Percentiles rank a stretch among this genome's conserved stretches.
Conservation (phyloP, 2,329 filamentous ascomycete genomes). For the Amphichorda felina region DNA sequence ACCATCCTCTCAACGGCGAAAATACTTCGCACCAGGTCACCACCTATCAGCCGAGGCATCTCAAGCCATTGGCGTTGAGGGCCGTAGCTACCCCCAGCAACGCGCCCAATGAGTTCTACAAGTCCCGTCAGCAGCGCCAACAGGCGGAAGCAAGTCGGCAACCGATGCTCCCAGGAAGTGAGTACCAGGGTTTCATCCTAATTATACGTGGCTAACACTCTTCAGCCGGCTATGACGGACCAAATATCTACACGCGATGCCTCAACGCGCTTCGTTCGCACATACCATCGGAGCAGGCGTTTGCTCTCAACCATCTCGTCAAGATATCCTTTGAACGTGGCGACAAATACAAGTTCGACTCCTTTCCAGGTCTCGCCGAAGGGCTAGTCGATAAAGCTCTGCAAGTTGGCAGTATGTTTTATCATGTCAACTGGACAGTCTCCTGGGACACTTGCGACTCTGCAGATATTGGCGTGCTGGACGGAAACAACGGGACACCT, state of each 20-base stretch:
- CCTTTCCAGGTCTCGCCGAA: constrained; percentile 80
- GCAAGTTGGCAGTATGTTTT: constrained; percentile 67
- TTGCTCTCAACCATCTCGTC: constrained; percentile 83
- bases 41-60: constrained; percentile 56
- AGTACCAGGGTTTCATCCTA: constrained; percentile 15
- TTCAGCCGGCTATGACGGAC: constrained; percentile 54
- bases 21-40: constrained; percentile 49
- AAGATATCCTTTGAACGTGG: constrained; percentile 92
- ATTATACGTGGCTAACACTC: constrained; percentile 4
- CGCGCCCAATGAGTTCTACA: constrained; percentile 52
- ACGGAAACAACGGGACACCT: constrained; percentile 36
- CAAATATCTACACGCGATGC: constrained; percentile 85
- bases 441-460: constrained; percentile 52
- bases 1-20: constrained; percentile 43
- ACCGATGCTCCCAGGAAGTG: constrained; percentile 49
- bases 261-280: constrained; percentile 73
- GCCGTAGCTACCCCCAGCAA: constrained; percentile 66
- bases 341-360: constrained; percentile 91
- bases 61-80: constrained; percentile 53
- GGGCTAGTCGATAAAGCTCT: constrained; percentile 77
- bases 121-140: constrained; percentile 24
- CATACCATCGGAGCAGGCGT: constrained; percentile 74
- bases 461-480: constrained; percentile 31
- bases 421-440: constrained; percentile 70
- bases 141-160: constrained; percentile 23